Conservation (phyloP, 1,139 yeast genomes). For the Protomyces pachydermus region DNA sequence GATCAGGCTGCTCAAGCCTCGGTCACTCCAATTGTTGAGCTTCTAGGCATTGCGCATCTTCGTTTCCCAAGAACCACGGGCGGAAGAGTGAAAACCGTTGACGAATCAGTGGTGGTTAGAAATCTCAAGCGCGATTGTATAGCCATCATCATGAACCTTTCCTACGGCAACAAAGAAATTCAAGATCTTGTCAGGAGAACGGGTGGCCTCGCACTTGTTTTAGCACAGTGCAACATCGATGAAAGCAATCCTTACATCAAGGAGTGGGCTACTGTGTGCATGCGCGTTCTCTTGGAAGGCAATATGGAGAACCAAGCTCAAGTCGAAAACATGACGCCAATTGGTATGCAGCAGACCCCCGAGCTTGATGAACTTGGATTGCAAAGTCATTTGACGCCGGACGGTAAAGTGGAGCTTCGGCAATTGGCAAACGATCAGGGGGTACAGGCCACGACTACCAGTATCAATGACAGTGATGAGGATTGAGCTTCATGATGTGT, state of each 20-base stretch:
- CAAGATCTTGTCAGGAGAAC: slow-evolving; percentile 65
- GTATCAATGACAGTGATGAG: not conserved
- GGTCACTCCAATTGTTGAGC: not conserved
- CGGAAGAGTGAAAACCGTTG: not conserved
- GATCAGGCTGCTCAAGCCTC: not conserved
- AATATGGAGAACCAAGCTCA: slow-evolving; percentile 68
- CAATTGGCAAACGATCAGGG: not conserved
- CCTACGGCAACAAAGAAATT: slow-evolving; percentile 9
- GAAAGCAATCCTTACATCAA: slow-evolving; percentile 81
- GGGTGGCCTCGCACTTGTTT: slow-evolving; percentile 65
- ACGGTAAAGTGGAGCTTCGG: slow-evolving; percentile 8
- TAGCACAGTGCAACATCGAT: slow-evolving; percentile 81
- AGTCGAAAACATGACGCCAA: slow-evolving; percentile 46
- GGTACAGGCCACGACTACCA: not conserved
- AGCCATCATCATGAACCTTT: slow-evolving; percentile 8
- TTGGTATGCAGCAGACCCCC: slow-evolving; percentile 3
- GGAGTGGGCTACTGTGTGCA: slow-evolving; percentile 75
- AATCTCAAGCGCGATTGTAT: slow-evolving; percentile 18
- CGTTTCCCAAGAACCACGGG: slow-evolving; percentile 9
- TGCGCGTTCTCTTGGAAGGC: slow-evolving; percentile 59
- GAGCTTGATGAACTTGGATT: slow-evolving; percentile 10
- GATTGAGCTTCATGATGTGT: not conserved
- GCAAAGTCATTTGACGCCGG: not conserved
- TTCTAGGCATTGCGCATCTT: slow-evolving; percentile 8
- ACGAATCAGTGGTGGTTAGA: not conserved